Evolutionary conservation across 768 basidiomycete genomes (phyloP).

Genomic region (Leccinum longicurvipes): DNA sequence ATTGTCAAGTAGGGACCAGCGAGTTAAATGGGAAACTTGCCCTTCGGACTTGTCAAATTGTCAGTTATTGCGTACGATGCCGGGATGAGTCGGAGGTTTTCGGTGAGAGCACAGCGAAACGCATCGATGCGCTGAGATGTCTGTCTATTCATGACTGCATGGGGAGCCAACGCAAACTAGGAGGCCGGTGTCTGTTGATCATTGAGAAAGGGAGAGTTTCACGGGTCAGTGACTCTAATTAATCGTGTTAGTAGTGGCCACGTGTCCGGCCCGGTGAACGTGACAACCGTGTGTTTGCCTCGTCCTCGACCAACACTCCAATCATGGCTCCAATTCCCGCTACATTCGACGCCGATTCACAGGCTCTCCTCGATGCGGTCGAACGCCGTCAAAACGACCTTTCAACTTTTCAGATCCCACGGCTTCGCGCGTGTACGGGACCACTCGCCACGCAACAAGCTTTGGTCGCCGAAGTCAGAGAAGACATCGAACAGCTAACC

Average conservation of each 20-base stretch:
- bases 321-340: slow-evolving; percentile 63
- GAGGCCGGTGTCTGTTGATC: not conserved
- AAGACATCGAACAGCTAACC: slow-evolving; percentile 63
- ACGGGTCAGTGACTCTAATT: too few species aligned
- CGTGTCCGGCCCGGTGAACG: not conserved
- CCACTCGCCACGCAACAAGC: slow-evolving; percentile 71
- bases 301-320: not conserved
- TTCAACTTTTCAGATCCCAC: slow-evolving; percentile 67
- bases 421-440: slow-evolving; percentile 64
- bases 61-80: not conserved
- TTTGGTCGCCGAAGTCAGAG: slow-evolving; percentile 69
- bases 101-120: not conserved
- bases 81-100: not conserved
- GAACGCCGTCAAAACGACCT: slow-evolving; percentile 63
- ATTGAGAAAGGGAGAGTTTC: too few species aligned
- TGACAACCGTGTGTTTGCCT: not conserved
- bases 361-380: slow-evolving; percentile 47
- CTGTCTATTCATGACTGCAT: not conserved
- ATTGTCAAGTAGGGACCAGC: not conserved
- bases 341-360: slow-evolving; percentile 50
- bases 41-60: not conserved
- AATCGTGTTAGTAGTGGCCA: not conserved
- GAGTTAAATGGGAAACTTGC: not conserved
- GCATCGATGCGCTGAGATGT: not conserved
- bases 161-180: not conserved